Percentiles rank a stretch among this genome's conserved stretches.
These are phyloP conservation scores for Spergularia azorica DNA, from an alignment of 179 eudicot genomes.

Conservation along the genomic window DNA sequence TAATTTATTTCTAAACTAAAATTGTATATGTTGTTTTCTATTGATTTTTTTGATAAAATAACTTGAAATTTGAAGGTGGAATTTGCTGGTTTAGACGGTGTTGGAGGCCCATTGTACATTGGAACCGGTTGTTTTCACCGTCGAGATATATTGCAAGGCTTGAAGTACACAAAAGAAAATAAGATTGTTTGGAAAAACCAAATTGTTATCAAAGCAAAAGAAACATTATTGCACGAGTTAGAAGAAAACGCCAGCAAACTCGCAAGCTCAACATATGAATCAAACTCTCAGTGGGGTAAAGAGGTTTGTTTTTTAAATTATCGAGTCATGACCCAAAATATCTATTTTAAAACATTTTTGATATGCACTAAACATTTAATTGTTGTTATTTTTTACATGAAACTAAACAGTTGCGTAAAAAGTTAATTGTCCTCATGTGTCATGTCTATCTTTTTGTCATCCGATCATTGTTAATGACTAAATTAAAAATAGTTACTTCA, in stretches of 20 bases:
- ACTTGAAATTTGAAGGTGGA: conserved; percentile 49
- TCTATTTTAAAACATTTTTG: no score
- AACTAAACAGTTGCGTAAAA: no score
- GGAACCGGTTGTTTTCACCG: conserved; percentile 90
- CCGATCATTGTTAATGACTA: no score
- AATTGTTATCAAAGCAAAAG: conserved; percentile 15
- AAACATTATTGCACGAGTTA: conserved; percentile 34
- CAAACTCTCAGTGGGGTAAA: conserved; percentile 75
- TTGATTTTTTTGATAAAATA: background rate
- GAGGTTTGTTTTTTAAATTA: conserved; percentile 35
- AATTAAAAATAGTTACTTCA: no score
- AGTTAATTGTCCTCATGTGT: no score
- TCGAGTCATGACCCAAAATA: no score
- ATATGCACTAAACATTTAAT: no score
- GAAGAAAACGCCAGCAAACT: conserved; percentile 47
- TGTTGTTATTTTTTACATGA: no score
- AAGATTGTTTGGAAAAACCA: conserved; percentile 38
- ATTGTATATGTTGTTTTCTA: background rate
- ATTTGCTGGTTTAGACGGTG: conserved; percentile 64
- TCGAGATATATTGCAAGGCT: conserved; percentile 67
- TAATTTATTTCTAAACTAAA: background rate
- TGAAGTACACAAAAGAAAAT: conserved; percentile 38
- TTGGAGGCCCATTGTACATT: conserved; percentile 73
- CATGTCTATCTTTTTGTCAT: no score
- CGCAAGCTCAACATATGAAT: conserved; percentile 68